Base-by-base conservation (phyloP, 148 eudicot genomes). In the Rhododendron vialii region DNA sequence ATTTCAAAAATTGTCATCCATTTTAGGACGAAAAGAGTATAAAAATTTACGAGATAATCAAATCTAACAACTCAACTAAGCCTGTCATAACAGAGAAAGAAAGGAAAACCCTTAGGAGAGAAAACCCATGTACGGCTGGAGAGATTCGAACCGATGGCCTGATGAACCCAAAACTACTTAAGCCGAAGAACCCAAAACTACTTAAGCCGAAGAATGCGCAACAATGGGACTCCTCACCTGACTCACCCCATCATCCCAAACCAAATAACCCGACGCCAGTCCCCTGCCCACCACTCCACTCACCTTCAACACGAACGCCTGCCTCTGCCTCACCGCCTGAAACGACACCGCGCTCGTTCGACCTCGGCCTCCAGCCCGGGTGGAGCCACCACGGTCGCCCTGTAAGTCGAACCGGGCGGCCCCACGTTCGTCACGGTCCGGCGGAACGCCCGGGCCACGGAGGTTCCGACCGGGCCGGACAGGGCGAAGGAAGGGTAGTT, bases 351-450 rank as follows among this genome's bases (percentile, higher is more conserved):
- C 26, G 0, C 24, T 53, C 0, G 93, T 9, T 86, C 82, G 13
- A 90, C 88, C 24, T 20, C 30, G 22, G 88, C 67, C 22, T 7
- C n/a, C 6, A 90, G 35, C 35, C 89, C 92, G 2, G 82, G 8
- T 8, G 89, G 80, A 13, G 88, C 78, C 14, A 8, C 35, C 26
- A 90, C 22, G 2, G 22, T 84, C 1, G 86, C 92, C 24, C 86
- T 81, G 83, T 90, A 89, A 7, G 88, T 86, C 13, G 92, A 90
- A 20, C 45, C 59, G 22, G 92, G 85, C 2, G 92, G 78, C 8
- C 93, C 92, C 53, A 92, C 90, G 48, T 92, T 92, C 10, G 93
- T 92, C 3, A 92, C 93, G 0, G 87, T 90, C 48, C 93, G 76
- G 8, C 85, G 83, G 82, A 89, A 92, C 4, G 83, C 63, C 5